Evolutionary conservation across 116 monocot species (phyloP), one percentile per base, ranked within the genome.

Genomic region (Iris pallida): DNA sequence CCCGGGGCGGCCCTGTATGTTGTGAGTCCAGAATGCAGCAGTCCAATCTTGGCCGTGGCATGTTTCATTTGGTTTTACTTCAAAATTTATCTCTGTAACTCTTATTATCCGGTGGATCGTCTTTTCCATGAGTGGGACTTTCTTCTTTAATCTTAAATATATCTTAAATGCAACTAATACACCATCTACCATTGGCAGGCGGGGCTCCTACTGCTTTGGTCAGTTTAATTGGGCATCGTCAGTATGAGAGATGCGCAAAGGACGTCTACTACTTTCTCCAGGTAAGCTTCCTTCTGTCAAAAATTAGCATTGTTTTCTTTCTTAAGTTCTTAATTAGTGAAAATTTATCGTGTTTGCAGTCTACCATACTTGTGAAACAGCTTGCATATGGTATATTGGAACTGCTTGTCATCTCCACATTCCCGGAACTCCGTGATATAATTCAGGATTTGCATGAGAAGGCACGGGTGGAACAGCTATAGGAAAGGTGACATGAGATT

Each of bases 201-300:
- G 90, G 90, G 20, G 84, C 88, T 68, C 94, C 94, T 59, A 74
- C 94, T 0, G 65, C 94, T 14, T 70, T 94, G 17, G 85, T 94
- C 16, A 88, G 88, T 79, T 77, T 94, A 60, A 88, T 94, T 59
- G 94, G 94, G 53, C 63, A 83, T 16, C 81, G 76, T 16, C 85
- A 90, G 48, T 94, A 94, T 53, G 59, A 52, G 13, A 81, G 83
- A 9, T 81, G 85, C 55, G 83, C 85, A 8, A 83, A 75, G 42
- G 94, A 94, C 49, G 66, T 94, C 2, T 90, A 90, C 69, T 85
- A 85, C 68, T 94, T 90, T 78, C 81, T 88, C 72, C 90, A 94
- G 83, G 94, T 87, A 75, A 65, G 45, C 57, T 47, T 16, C 11
- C 42, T 41, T 42, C 43, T 10, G 1, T 16, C 16, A 8, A 9